phyloP scores from a whole-genome alignment of 2,329 filamentous ascomycete species.

The Cladosporium austrohemisphaericum region DNA sequence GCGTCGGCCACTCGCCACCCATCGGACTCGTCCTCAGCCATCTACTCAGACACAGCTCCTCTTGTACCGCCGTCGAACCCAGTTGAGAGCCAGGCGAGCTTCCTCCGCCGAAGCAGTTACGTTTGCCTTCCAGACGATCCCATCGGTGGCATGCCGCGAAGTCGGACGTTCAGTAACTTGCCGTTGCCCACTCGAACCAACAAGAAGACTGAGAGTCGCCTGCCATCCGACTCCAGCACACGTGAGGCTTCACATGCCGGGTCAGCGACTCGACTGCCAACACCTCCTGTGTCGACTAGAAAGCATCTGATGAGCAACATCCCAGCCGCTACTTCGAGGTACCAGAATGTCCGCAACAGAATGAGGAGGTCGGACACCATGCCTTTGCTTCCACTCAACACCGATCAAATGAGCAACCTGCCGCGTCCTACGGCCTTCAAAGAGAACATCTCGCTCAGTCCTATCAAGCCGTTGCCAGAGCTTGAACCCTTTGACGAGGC shows the following conservation, averaged over 20 bases:
- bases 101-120: constrained; percentile 30
- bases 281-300: constrained; percentile 23
- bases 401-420: constrained; percentile 16
- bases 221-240: constrained; percentile 22
- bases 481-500: constrained; percentile 20
- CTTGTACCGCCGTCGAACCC: constrained; percentile 13
- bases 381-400: constrained; percentile 27
- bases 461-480: constrained; percentile 24
- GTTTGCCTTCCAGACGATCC: constrained; percentile 32
- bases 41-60: neutral
- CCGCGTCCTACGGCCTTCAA: constrained; percentile 30
- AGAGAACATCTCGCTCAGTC: constrained; percentile 32
- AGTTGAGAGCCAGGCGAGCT: constrained; percentile 16
- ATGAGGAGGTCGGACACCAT: constrained; percentile 34
- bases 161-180: constrained; percentile 36
- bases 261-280: constrained; percentile 23
- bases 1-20: constrained; percentile 7
- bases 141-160: constrained; percentile 32
- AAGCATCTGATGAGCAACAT: constrained; percentile 26
- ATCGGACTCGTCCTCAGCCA: constrained; percentile 6
- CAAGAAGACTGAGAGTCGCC: constrained; percentile 24
- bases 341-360: constrained; percentile 17
- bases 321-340: constrained; percentile 15
- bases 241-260: constrained; percentile 16
- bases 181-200: constrained; percentile 28